These are phyloP conservation scores for Inga laurina DNA, from an alignment of 306 rosid species.

Conservation along the genomic window DNA sequence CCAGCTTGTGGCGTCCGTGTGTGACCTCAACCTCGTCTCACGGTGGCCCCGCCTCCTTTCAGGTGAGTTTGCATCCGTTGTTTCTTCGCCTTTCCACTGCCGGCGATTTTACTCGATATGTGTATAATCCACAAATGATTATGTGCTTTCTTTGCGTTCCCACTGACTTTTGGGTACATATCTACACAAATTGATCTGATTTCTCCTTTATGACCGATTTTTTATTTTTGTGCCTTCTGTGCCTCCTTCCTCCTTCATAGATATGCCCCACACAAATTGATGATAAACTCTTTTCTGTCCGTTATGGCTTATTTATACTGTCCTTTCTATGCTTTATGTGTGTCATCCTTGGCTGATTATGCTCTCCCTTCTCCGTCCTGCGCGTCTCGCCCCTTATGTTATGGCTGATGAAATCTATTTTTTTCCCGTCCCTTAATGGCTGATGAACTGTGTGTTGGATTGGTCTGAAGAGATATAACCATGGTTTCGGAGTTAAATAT, in stretches of 20 bases:
- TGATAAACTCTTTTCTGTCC: neutral
- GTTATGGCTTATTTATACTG: neutral
- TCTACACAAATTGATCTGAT: neutral
- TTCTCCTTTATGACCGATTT: neutral
- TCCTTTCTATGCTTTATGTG: neutral
- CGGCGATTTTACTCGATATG: neutral
- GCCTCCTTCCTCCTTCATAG: neutral
- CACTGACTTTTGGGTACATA: neutral
- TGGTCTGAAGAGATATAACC: neutral
- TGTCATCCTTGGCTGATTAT: neutral
- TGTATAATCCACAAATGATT: neutral
- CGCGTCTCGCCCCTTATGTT: neutral
- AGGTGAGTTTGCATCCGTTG: neutral
- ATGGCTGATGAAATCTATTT: neutral
- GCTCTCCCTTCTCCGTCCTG: neutral
- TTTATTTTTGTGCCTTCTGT: neutral
- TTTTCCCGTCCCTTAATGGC: too few relatives aligned
- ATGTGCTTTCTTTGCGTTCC: neutral
- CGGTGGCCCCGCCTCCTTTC: neutral
- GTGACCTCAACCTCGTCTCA: neutral
- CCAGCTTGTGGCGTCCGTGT: neutral
- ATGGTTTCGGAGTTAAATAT: neutral
- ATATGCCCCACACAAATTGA: neutral
- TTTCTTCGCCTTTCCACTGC: neutral
- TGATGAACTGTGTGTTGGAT: neutral